Base-by-base conservation (phyloP, 805 yeast genomes). In the Candida multigemmis region DNA sequence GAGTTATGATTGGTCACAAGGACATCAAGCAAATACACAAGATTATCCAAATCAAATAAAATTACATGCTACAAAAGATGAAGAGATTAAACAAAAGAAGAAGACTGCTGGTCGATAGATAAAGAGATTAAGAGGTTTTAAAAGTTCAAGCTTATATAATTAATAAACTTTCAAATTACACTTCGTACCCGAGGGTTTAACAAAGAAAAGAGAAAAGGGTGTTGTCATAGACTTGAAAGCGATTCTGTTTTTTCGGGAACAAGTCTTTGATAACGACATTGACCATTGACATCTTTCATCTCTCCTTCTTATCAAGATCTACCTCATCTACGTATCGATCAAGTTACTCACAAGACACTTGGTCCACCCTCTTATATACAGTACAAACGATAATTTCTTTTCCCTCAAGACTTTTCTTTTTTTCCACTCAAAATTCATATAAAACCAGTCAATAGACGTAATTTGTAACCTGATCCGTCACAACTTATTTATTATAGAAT, bases 1-100 rank as follows among this genome's bases (percentile, higher is more conserved):
- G 34, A 76, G 94, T 36, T 89, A 91, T 56, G 98, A 91, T 50
- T 91, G 98, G 98, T 71, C 85, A 32, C 86, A 86, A 48, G 94
- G 93, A n/a, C 68, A 80, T 52, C 76, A 69, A 48, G 79, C 68
- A 42, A 85, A 83, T 59, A 70, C 77, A 23, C 80, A 74, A 3
- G 85, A 78, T 38, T 73, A 74, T 43, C 85, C 91, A 12, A 81
- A 72, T 37, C 63, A 72, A 30, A 74, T 91, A 35, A 79, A 82
- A 54, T 60, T 91, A 27, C 98, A 91, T 54, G 77, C 87, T 9
- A 73, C 81, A 21, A 76, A 74, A 38, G 96, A 86, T 26, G 87
- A 75, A 27, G 98, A 91, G 52, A 81, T 82, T 24, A 81, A 81
- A 42, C 77, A 63, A 42, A 68, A 69, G 46, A 60, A 57, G 47